Base-by-base conservation (phyloP, 116 monocot species). In the Posidonia oceanica region DNA sequence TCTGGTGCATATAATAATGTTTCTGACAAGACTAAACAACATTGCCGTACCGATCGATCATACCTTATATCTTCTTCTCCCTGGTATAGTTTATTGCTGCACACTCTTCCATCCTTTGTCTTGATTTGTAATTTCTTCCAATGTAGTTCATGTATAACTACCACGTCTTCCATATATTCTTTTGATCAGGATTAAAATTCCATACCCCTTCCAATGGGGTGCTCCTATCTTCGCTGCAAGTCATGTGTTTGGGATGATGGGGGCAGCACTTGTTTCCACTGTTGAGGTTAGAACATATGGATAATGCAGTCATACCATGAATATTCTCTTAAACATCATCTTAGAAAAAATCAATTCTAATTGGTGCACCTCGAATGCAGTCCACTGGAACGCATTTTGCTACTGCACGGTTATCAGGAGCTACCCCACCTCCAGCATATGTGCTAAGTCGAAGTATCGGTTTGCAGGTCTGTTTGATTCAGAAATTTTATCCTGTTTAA, bases 171-270 rank as follows among this genome's bases (percentile, higher is more conserved):
- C 14, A 8, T 21, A 14, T 58, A 23, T 41, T 14, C 0, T 58
- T 54, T 14, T n/a, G 69, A 75, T 42, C 66, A 90, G 94, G 94
- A 80, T 90, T 68, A 87, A 67, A 71, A 67, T 94, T 71, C 90
- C 90, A 36, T 88, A 88, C 68, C 94, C 94, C 3, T 90, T 94
- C 71, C 94, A 94, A 59, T 94, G 94, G 94, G 94, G 90, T 44
- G 55, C 84, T 14, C 94, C 94, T 0, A 90, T 83, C 52, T 94
- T 94, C 64, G 80, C 61, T 38, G 94, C 86, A 52, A 82, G 82
- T 39, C 94, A 94, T 75, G 82, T 82, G 21, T 90, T 94, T 69
- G 94, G 90, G 41, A 88, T 90, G 90, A 85, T 94, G 83, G 94
- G 86, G 58, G 94, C 94, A 20, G 78, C 86, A 54, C 77, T 94